A percentile compares a stretch with the other conserved stretches of the same genome.
Conservation (phyloP, 371 early-diverging fungal genomes). For the Dinochytrium kinnereticum region DNA sequence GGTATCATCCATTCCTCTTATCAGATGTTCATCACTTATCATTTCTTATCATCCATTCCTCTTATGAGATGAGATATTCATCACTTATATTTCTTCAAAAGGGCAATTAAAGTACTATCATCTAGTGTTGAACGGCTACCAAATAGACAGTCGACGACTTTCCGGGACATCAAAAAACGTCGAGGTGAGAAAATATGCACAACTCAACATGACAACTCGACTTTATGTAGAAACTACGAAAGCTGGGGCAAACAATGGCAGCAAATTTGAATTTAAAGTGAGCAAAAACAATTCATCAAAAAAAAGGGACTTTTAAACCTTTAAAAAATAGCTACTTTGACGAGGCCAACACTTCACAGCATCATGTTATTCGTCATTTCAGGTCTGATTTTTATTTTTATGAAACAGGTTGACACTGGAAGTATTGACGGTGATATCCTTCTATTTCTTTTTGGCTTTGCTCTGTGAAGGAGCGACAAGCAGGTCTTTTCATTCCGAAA, state of each 20-base stretch:
- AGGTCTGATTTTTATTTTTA: conserved; percentile 23
- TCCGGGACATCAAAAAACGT: conserved; percentile 31
- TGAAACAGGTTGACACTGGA: background rate
- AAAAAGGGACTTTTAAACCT: background rate
- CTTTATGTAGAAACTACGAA: conserved; percentile 30
- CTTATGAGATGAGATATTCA: background rate
- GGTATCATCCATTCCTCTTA: background rate
- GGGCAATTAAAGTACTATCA: conserved; percentile 33
- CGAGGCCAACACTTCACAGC: conserved; percentile 39
- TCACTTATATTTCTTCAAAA: background rate
- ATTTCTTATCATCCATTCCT: background rate
- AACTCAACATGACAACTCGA: background rate
- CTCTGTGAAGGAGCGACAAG: conserved; percentile 26
- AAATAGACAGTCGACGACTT: conserved; percentile 36
- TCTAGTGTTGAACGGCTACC: conserved; percentile 38
- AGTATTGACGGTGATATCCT: background rate
- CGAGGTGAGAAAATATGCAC: conserved; percentile 19
- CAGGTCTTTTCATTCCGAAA: conserved; percentile 38
- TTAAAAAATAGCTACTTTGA: conserved; percentile 38
- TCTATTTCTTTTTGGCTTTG: background rate
- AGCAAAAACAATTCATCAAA: background rate
- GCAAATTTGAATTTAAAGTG: conserved; percentile 41
- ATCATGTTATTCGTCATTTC: conserved; percentile 46
- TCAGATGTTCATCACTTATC: background rate
- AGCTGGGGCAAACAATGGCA: conserved; percentile 40